Evolutionary conservation across 73 alveolate species (phyloP).

Genomic region (Paramecium caudatum): DNA sequence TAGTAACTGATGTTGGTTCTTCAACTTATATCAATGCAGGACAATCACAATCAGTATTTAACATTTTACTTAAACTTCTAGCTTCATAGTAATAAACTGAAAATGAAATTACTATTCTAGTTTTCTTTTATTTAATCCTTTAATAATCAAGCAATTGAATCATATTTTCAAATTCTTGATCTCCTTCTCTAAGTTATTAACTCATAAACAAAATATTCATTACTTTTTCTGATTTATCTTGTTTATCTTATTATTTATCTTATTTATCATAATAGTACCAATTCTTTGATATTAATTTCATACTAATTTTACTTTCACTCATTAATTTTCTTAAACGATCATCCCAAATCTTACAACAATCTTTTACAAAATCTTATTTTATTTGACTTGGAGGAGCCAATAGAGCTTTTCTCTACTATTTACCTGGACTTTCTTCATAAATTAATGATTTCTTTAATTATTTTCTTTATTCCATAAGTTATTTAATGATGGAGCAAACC

Average conservation of each 20-base stretch:
- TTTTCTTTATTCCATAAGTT: neutral
- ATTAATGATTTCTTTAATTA: neutral
- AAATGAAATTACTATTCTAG: neutral
- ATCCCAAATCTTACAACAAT: constrained; percentile 11
- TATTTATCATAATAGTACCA: constrained; percentile 23
- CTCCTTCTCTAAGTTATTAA: neutral
- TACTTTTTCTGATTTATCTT: neutral
- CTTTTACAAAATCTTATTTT: neutral
- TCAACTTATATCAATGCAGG: neutral
- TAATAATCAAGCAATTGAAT: neutral
- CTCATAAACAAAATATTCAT: neutral
- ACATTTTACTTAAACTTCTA: neutral
- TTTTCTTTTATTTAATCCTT: neutral
- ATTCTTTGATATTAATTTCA: neutral
- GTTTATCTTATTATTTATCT: no score
- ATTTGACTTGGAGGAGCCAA: neutral
- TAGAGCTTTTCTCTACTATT: neutral
- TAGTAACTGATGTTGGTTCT: neutral
- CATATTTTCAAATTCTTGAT: neutral
- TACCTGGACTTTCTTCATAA: neutral
- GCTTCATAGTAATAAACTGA: neutral
- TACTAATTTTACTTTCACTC: constrained; percentile 2
- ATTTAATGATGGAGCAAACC: neutral
- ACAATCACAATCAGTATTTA: neutral
- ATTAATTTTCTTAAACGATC: neutral